Evolutionary conservation across 2,329 filamentous ascomycete genomes (phyloP).

Genomic region (Thielaviopsis ethacetica): DNA sequence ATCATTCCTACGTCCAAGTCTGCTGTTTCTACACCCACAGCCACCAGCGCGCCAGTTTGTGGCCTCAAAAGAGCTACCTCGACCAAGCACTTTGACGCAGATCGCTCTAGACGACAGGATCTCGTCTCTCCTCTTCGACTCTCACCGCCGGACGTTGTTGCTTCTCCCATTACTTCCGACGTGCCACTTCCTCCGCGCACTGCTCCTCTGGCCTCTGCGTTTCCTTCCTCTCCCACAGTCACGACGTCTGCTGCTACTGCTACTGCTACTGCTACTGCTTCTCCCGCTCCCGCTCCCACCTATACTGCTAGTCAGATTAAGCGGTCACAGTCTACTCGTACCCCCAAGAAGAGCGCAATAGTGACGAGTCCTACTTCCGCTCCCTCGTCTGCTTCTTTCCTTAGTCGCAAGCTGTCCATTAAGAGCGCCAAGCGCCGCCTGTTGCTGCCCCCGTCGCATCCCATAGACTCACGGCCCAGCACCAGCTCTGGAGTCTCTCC

Average conservation of each 20-base stretch:
- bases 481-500: not conserved
- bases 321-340: not conserved
- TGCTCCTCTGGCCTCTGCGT: not conserved
- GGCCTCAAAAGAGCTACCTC: conserved; percentile 10
- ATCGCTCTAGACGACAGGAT: conserved; percentile 6
- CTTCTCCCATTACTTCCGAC: not conserved
- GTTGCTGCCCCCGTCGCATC: not conserved
- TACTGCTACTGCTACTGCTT: not conserved
- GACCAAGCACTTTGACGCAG: conserved; percentile 11
- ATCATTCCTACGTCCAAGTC: not conserved
- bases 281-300: not conserved
- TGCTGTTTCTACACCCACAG: not conserved
- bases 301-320: not conserved
- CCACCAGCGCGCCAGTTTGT: not conserved
- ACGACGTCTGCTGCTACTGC: not conserved
- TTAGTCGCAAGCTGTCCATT: not conserved
- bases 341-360: not conserved
- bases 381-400: not conserved
- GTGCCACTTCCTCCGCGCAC: too few relatives aligned
- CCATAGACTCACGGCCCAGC: not conserved
- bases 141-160: conserved; percentile 7
- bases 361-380: not conserved
- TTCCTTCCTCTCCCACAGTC: not conserved
- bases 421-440: not conserved
- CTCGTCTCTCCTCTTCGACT: conserved; percentile 10